A percentile compares a stretch with the other conserved stretches of the same genome.
Evolutionary conservation across 345 rosid species (phyloP).

Genomic region (Laguncularia racemosa): DNA sequence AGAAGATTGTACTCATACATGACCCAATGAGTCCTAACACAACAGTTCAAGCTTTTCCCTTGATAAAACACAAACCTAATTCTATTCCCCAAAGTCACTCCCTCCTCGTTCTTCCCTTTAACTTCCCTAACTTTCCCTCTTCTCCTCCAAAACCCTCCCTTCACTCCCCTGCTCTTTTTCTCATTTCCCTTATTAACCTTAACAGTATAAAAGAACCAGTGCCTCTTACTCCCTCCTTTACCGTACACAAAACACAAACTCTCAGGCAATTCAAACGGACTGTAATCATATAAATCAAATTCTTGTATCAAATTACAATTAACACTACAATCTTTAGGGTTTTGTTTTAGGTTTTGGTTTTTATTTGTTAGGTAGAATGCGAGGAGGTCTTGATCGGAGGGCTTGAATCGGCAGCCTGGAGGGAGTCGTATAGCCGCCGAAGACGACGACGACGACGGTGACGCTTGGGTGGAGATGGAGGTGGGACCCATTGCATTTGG

Average conservation of each 20-base stretch:
- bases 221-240: constrained; percentile 25
- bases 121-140: constrained; percentile 27
- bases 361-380: constrained; percentile 30
- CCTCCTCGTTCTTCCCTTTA: constrained; percentile 14
- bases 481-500: not conserved
- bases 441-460: too few relatives aligned
- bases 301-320: constrained; percentile 30
- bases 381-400: constrained; percentile 38
- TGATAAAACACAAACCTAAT: constrained; percentile 28
- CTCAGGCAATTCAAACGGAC: constrained; percentile 37
- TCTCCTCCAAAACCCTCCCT: constrained; percentile 39
- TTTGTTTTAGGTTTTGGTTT: constrained; percentile 12
- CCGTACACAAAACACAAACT: constrained; percentile 24
- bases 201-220: constrained; percentile 37
- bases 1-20: constrained; percentile 40
- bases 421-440: constrained; percentile 5
- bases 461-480: too few relatives aligned
- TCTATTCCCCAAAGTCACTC: constrained; percentile 26
- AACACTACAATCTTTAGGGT: not conserved
- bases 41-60: constrained; percentile 20
- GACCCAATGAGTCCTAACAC: constrained; percentile 35
- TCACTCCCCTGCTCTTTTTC: constrained; percentile 18
- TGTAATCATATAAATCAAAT: constrained; percentile 29
- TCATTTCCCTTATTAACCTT: constrained; percentile 15
- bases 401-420: constrained; percentile 40